Base-by-base conservation (phyloP, 805 yeast genomes). In the Candida golubevii region DNA sequence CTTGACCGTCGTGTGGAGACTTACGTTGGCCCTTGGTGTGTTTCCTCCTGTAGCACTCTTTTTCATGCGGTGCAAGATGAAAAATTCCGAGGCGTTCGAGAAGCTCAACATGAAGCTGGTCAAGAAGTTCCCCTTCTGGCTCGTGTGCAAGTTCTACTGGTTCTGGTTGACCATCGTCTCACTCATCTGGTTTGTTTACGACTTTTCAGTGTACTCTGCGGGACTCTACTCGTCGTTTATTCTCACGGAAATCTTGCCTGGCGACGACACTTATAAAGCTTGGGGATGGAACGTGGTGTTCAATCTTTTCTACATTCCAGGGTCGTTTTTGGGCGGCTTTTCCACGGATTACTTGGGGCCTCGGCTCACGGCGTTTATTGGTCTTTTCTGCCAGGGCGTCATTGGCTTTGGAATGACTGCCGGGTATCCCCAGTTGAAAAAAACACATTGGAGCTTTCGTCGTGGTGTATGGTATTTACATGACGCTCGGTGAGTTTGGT, bases 261-360 rank as follows among this genome's bases (percentile, higher is more conserved):
- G 74, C 42, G 75, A 77, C 35, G 77, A 83, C 53, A 66, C 88
- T 47, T 82, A 82, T 67, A 76, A 80, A 62, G 76, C 86, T 23
- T 87, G 88, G 66, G 97, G 96, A 41, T 91, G 97, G 97, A 87
- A 85, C 63, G 85, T 86, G 48, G 91, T 91, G 7, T 77, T 90
- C 57, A 88, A 88, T 66, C 70, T 85, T 57, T 90, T 91, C 66
- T 89, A 90, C 65, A 67, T 90, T 33, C 97, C 97, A 11, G 98
- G 97, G 55, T 76, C 96, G 1, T 78, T 88, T 62, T 61, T 85
- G 18, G 97, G 98, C 58, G 96, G 95, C n/a, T 58, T 77, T 40
- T 66, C 79, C 33, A 76, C 95, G n/a, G 97, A 91, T 65, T 86
- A 79, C 65, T 58, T 89, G 46, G 98, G 98, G n/a, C 96, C 97